These are phyloP conservation scores for Silybum marianum DNA, from an alignment of 129 eudicot species.

Conservation along the genomic window DNA sequence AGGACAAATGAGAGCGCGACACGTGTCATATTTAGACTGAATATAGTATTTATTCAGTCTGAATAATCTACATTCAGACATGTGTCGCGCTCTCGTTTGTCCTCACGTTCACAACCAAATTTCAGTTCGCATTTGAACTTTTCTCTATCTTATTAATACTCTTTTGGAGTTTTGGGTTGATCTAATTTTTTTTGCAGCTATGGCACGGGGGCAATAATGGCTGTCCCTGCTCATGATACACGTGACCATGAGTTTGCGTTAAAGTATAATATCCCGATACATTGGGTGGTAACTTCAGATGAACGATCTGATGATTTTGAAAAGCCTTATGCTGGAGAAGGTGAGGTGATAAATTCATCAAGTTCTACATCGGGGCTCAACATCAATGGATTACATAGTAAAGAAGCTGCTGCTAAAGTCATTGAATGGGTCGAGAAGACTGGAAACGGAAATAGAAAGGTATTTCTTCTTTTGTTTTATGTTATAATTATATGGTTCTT, in stretches of 20 bases:
- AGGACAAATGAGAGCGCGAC: too few species aligned
- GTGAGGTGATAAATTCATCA: slow-evolving; percentile 73
- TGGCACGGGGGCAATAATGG: slow-evolving; percentile 99
- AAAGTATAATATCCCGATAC: slow-evolving; percentile 69
- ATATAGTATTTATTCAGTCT: too few species aligned
- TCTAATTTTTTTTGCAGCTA: slow-evolving; percentile 56
- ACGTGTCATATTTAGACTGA: too few species aligned
- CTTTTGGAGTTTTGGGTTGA: neutral
- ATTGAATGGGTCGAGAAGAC: slow-evolving; percentile 83
- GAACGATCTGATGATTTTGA: slow-evolving; percentile 46
- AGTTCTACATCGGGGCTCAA: slow-evolving; percentile 65
- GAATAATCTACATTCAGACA: too few species aligned
- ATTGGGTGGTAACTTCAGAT: slow-evolving; percentile 77
- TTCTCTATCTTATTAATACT: neutral
- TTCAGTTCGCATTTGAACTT: too few species aligned
- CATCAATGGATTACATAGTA: slow-evolving; percentile 75
- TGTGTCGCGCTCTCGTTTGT: too few species aligned
- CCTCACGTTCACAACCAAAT: too few species aligned
- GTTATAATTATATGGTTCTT: neutral
- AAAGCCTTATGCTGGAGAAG: slow-evolving; percentile 78
- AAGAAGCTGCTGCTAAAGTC: slow-evolving; percentile 71
- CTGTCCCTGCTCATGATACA: slow-evolving; percentile 97
- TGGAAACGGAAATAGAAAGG: slow-evolving; percentile 86
- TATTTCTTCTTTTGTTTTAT: slow-evolving; percentile 1
- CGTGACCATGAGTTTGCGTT: slow-evolving; percentile 92